These are phyloP conservation scores for Zygosaccharomyces sapae DNA, from an alignment of 1,139 yeast genomes.

Conservation along the genomic window DNA sequence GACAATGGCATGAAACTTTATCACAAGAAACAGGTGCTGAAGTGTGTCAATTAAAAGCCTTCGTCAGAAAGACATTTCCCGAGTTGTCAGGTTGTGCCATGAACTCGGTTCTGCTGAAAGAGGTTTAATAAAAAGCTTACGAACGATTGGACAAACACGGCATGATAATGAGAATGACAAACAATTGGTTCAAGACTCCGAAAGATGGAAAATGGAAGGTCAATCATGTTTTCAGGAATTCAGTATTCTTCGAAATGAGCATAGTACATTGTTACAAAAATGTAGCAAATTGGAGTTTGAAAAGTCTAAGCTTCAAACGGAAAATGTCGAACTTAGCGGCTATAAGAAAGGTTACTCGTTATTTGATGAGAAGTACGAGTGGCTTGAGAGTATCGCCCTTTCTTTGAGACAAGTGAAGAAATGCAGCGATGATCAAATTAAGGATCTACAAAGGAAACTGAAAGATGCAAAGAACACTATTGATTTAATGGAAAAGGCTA, in stretches of 20 bases:
- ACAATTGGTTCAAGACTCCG: not conserved
- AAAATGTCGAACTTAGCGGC: conserved; percentile 1
- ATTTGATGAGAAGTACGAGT: conserved; percentile 5
- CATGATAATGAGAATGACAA: not conserved
- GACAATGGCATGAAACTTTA: not conserved
- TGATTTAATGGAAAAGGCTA: conserved; percentile 1
- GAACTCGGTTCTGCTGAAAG: not conserved
- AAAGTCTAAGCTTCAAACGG: not conserved
- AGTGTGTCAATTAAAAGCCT: not conserved
- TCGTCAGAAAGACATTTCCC: no score
- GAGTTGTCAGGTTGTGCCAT: no score
- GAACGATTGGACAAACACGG: not conserved
- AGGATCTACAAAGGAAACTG: not conserved
- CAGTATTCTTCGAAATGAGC: not conserved
- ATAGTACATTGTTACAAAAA: not conserved
- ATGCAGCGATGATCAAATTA: conserved; percentile 1
- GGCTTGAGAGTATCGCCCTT: conserved; percentile 5
- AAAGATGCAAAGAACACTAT: not conserved
- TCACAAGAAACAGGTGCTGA: not conserved
- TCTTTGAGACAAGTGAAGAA: conserved; percentile 2
- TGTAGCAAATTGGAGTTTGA: not conserved
- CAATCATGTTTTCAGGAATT: not conserved
- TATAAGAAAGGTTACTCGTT: not conserved
- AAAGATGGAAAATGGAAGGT: not conserved
- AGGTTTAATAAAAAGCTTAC: not conserved